phyloP scores from a whole-genome alignment of 2,329 filamentous ascomycete species.

The Apiospora koreana region DNA sequence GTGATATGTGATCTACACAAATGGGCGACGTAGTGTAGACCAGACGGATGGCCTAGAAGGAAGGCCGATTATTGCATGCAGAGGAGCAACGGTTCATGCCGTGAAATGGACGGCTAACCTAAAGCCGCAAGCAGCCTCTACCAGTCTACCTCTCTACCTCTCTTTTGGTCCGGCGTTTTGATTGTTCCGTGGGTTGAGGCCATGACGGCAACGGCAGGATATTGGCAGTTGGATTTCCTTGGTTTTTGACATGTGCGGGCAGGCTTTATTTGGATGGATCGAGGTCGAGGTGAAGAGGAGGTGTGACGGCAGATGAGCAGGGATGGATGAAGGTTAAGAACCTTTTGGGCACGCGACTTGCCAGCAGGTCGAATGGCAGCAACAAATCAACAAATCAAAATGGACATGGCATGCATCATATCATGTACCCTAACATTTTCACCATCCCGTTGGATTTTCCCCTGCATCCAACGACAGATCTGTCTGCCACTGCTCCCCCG shows the following conservation, averaged over 20 bases:
- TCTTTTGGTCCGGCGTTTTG: neutral
- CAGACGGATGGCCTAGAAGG: neutral
- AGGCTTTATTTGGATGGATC: no score
- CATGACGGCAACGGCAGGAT: neutral
- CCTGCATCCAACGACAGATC: neutral
- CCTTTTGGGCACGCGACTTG: conserved; percentile 1
- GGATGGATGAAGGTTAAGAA: neutral
- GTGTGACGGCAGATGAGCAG: neutral
- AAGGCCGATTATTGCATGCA: neutral
- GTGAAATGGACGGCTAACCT: neutral
- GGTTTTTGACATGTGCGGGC: neutral
- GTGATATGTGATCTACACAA: neutral
- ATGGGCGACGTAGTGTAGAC: neutral
- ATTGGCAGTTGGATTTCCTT: neutral
- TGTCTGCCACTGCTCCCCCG: neutral
- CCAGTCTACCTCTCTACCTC: neutral
- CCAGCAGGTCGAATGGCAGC: neutral
- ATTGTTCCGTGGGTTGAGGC: neutral
- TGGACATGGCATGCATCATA: neutral
- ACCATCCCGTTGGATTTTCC: neutral
- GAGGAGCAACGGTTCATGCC: neutral
- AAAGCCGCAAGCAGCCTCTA: neutral
- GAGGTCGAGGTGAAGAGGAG: neutral
- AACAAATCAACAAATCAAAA: neutral
- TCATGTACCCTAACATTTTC: conserved; percentile 1